Evolutionary conservation across 73 alveolate genomes (phyloP).

Genomic region (Durusdinium trenchii): DNA sequence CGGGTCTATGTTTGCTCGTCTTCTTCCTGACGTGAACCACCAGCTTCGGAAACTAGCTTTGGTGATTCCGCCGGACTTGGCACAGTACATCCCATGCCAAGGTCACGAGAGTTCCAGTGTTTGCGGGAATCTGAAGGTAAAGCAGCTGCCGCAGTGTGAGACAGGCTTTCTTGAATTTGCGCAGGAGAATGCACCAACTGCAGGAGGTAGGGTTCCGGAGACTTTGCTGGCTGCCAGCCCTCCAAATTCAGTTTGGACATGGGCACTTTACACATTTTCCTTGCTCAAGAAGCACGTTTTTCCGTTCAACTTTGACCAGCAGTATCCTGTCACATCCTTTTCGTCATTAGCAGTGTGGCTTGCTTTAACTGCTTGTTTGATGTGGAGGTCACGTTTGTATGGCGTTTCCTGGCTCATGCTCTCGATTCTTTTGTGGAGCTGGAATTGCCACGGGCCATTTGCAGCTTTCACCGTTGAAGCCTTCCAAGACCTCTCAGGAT

Average conservation of each 20-base stretch:
- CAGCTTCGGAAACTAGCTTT: not conserved
- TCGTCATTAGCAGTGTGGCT: not conserved
- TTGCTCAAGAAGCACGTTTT: too few species aligned
- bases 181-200: too few species aligned
- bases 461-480: not conserved
- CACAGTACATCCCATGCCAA: constrained; percentile 22
- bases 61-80: not conserved
- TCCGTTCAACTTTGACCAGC: too few species aligned
- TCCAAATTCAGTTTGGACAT: too few species aligned
- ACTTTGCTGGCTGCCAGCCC: too few species aligned
- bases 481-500: not conserved
- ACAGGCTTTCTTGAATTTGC: too few species aligned
- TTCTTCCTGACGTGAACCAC: not conserved
- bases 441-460: constrained; percentile 11
- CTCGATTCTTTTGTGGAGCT: not conserved
- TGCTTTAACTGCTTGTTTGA: not conserved
- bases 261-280: too few species aligned
- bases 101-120: too few species aligned
- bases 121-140: too few species aligned
- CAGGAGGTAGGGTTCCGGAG: too few species aligned
- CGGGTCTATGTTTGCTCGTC: not conserved
- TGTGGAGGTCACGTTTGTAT: not conserved
- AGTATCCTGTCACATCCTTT: too few species aligned
- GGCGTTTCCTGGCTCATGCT: not conserved
- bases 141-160: too few species aligned